These are phyloP conservation scores for Collybia sordida DNA, from an alignment of 768 basidiomycete genomes.

Conservation along the genomic window DNA sequence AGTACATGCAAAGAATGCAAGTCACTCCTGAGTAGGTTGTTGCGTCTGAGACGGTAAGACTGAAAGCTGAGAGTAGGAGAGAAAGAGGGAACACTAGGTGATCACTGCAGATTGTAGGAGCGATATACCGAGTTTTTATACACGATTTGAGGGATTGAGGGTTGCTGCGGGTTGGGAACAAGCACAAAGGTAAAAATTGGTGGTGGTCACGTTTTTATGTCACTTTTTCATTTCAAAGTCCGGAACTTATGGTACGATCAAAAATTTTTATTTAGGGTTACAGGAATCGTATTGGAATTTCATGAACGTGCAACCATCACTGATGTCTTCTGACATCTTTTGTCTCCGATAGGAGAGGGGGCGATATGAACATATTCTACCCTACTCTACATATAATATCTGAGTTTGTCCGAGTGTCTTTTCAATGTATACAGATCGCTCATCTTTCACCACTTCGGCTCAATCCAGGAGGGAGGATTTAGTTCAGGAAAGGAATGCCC, in stretches of 20 bases:
- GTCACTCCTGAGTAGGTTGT: slow-evolving; percentile 21
- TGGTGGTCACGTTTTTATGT: background rate
- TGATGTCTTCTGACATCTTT: too few relatives aligned
- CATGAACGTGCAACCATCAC: too few relatives aligned
- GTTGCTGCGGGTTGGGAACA: slow-evolving; percentile 1
- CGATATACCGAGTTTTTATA: background rate
- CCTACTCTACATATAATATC: too few relatives aligned
- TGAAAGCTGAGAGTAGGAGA: background rate
- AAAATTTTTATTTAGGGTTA: too few relatives aligned
- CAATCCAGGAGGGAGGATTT: too few relatives aligned
- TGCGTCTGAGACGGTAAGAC: background rate
- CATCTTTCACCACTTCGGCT: too few relatives aligned
- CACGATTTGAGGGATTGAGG: background rate
- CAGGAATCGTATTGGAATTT: too few relatives aligned
- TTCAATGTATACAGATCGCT: too few relatives aligned
- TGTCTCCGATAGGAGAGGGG: too few relatives aligned
- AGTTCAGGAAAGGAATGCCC: too few relatives aligned
- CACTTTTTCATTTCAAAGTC: slow-evolving; percentile 1
- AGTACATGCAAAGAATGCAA: slow-evolving; percentile 83
- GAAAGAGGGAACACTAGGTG: background rate
- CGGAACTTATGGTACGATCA: background rate
- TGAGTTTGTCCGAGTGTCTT: too few relatives aligned
- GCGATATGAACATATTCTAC: too few relatives aligned
- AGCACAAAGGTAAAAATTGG: background rate
- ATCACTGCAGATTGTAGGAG: background rate